These are phyloP conservation scores for Amylostereum chailletii DNA, from an alignment of 1,284 basidiomycete genomes.

Conservation along the genomic window DNA sequence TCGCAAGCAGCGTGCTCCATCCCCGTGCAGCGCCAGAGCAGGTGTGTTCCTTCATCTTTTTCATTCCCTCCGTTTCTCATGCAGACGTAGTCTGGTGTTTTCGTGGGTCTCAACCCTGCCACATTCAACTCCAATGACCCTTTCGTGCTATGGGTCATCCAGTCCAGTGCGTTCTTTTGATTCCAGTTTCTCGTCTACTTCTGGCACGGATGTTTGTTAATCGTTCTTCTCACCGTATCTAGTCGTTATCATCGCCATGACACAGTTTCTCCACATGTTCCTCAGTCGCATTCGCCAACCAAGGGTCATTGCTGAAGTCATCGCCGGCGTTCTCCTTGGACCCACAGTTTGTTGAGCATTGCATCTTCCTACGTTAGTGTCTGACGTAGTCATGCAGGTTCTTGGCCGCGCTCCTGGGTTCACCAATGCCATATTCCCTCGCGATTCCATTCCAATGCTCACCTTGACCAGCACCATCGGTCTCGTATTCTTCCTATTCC, in stretches of 20 bases:
- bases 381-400: too few species aligned
- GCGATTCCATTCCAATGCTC: constrained; percentile 60
- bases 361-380: too few species aligned
- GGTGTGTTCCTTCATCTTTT: constrained; percentile 22
- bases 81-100: constrained; percentile 41
- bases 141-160: constrained; percentile 78
- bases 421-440: constrained; percentile 69
- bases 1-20: constrained; percentile 21
- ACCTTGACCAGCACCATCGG: constrained; percentile 84
- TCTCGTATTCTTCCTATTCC: constrained; percentile 83
- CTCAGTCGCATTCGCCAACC: constrained; percentile 72
- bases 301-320: constrained; percentile 82
- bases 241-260: constrained; percentile 71
- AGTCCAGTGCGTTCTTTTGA: constrained; percentile 39
- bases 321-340: constrained; percentile 75
- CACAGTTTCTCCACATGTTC: constrained; percentile 57
- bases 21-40: constrained; percentile 31
- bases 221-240: constrained; percentile 10
- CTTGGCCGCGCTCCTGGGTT: constrained; percentile 74
- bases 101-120: constrained; percentile 61
- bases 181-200: background rate
- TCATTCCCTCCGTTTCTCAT: background rate
- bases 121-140: constrained; percentile 56
- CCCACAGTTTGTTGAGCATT: constrained; percentile 39
- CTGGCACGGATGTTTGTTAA: background rate